Percentiles rank a stretch among this genome's conserved stretches.
phyloP scores from a whole-genome alignment of 2,329 filamentous ascomycete species.

The Nemania diffusa region DNA sequence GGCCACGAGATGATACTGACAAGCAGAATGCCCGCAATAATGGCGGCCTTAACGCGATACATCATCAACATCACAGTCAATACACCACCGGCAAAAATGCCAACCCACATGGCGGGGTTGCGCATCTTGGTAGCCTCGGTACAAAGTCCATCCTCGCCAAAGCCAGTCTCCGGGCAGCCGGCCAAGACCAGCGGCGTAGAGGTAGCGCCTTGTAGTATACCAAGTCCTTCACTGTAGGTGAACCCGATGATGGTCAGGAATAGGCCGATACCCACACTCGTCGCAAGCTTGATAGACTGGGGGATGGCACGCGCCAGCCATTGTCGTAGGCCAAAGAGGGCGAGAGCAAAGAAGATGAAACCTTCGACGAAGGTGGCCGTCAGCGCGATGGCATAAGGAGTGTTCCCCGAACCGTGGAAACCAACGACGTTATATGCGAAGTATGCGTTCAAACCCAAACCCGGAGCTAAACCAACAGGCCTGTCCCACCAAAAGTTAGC shows the following conservation, averaged over 20 bases:
- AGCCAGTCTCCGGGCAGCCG: constrained; percentile 67
- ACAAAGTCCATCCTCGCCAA: constrained; percentile 65
- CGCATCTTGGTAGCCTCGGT: constrained; percentile 77
- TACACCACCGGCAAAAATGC: constrained; percentile 85
- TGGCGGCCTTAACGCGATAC: constrained; percentile 87
- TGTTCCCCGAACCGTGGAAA: constrained; percentile 75
- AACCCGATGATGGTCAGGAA: constrained; percentile 81
- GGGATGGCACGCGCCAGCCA: constrained; percentile 89
- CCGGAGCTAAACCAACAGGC: constrained; percentile 76
- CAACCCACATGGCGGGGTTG: constrained; percentile 85
- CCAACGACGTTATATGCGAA: constrained; percentile 82
- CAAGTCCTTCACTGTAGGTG: constrained; percentile 85
- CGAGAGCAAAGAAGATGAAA: constrained; percentile 83
- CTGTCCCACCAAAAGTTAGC: constrained; percentile 42
- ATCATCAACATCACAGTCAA: constrained; percentile 83
- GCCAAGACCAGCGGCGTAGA: constrained; percentile 79
- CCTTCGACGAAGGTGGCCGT: constrained; percentile 92
- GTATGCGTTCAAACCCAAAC: constrained; percentile 88
- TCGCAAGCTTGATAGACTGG: constrained; percentile 85
- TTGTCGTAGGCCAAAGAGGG: constrained; percentile 82
- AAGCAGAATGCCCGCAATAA: constrained; percentile 83
- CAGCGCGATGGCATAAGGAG: constrained; percentile 79
- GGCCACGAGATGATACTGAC: constrained; percentile 93
- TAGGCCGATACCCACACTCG: constrained; percentile 84
- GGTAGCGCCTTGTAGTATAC: constrained; percentile 75